A percentile compares a stretch with the other conserved stretches of the same genome.
phyloP scores from a whole-genome alignment of 2,329 filamentous ascomycete species.

The Fusarium kyushuense region DNA sequence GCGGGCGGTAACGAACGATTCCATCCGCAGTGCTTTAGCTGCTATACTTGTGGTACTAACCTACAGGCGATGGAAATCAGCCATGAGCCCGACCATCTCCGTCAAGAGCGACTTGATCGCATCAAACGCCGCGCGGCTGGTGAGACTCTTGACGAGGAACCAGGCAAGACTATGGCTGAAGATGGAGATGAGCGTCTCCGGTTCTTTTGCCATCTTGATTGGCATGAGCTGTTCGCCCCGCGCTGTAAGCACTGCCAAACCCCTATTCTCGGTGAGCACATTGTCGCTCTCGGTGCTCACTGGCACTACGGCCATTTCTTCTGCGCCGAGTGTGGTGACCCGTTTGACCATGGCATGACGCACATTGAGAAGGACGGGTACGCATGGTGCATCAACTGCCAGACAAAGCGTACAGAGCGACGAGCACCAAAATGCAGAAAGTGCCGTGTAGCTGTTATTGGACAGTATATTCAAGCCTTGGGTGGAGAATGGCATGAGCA shows the following conservation, averaged over 20 bases:
- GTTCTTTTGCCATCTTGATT: conserved; percentile 99
- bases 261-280: conserved; percentile 93
- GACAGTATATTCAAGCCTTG: conserved; percentile 89
- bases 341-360: conserved; percentile 79
- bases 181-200: conserved; percentile 80
- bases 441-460: conserved; percentile 86
- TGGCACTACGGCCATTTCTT: conserved; percentile 99
- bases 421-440: conserved; percentile 88
- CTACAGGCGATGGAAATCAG: conserved; percentile 98
- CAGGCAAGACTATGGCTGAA: conserved; percentile 73
- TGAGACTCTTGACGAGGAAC: conserved; percentile 70
- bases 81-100: conserved; percentile 82
- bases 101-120: conserved; percentile 78
- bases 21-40: conserved; percentile 93
- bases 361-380: conserved; percentile 96
- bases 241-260: conserved; percentile 97
- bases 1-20: conserved; percentile 80
- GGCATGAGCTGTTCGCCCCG: conserved; percentile 93
- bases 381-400: conserved; percentile 94
- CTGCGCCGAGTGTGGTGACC: conserved; percentile 97
- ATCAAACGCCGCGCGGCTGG: conserved; percentile 72
- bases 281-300: conserved; percentile 92
- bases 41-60: conserved; percentile 85
- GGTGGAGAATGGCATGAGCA: conserved; percentile 93
- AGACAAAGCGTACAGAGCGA: conserved; percentile 90